Conservation (phyloP, 192 early-diverging fungal species). For the Ambispora gerdemannii region DNA sequence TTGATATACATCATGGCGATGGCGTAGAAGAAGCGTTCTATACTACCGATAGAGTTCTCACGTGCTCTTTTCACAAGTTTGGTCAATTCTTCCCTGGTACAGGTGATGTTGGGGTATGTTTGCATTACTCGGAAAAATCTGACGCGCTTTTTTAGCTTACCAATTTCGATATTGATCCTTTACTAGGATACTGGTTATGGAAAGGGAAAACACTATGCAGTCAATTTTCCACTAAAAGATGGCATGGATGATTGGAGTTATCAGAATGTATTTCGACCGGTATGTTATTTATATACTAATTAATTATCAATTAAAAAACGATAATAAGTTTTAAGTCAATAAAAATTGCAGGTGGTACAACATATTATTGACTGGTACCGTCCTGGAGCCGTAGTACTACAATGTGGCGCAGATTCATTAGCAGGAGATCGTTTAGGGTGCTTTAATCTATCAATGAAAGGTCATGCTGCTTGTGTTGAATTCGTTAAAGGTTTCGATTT, state of each 20-base stretch:
- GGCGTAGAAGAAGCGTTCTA: slow-evolving; percentile 96
- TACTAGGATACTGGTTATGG: slow-evolving; percentile 84
- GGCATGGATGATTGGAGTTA: slow-evolving; percentile 95
- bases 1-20: slow-evolving; percentile 91
- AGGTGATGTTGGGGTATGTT: slow-evolving; percentile 60
- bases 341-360: slow-evolving; percentile 78
- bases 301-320: not conserved
- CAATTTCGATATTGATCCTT: no score
- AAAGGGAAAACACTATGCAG: slow-evolving; percentile 85
- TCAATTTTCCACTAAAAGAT: slow-evolving; percentile 94
- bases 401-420: slow-evolving; percentile 96
- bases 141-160: not conserved
- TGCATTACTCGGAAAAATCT: not conserved
- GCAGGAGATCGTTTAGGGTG: slow-evolving; percentile 92
- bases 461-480: slow-evolving; percentile 87
- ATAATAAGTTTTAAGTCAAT: no score
- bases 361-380: slow-evolving; percentile 92
- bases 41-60: slow-evolving; percentile 91
- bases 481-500: slow-evolving; percentile 92
- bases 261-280: slow-evolving; percentile 59
- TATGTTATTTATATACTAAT: slow-evolving; percentile 30
- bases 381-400: slow-evolving; percentile 88
- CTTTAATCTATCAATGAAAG: slow-evolving; percentile 92
- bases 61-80: slow-evolving; percentile 93
- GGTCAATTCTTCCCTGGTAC: slow-evolving; percentile 96